Conservation (phyloP, 768 basidiomycete species). For the Mycena olivaceomarginata region DNA sequence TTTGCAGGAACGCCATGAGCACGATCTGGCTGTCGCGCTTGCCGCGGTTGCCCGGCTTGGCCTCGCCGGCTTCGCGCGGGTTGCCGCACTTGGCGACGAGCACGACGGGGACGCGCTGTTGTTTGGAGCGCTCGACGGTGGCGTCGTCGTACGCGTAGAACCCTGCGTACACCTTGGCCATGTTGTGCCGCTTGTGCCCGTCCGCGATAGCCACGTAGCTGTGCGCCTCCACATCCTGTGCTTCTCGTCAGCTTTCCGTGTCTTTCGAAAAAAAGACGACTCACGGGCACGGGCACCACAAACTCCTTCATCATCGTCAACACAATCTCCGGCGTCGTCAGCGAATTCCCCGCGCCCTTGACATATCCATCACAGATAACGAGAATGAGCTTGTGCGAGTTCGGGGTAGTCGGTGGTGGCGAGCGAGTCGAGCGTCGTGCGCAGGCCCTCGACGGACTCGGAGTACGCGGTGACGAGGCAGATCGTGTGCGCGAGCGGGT, state of each 20-base stretch:
- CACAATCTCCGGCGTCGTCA: slow-evolving; percentile 96
- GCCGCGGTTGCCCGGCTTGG: slow-evolving; percentile 98
- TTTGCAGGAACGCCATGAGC: slow-evolving; percentile 98
- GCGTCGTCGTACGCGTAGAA: slow-evolving; percentile 97
- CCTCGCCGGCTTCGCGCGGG: slow-evolving; percentile 89
- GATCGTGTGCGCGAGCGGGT: slow-evolving; percentile 94
- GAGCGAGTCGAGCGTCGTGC: slow-evolving; percentile 98
- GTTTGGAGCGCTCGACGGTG: slow-evolving; percentile 93
- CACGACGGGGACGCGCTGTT: slow-evolving; percentile 97
- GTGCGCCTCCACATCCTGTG: slow-evolving; percentile 92
- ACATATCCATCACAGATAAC: slow-evolving; percentile 99
- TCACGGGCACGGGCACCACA: slow-evolving; percentile 66
- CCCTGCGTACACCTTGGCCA: slow-evolving; percentile 98
- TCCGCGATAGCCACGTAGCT: slow-evolving; percentile 99
- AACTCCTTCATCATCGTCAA: slow-evolving; percentile 98
- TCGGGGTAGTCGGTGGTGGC: slow-evolving; percentile 99
- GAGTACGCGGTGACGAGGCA: slow-evolving; percentile 99
- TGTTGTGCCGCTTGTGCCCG: slow-evolving; percentile 99
- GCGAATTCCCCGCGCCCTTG: slow-evolving; percentile 92
- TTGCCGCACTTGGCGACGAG: slow-evolving; percentile 98
- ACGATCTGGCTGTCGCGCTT: slow-evolving; percentile 99
- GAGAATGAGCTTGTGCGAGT: slow-evolving; percentile 96
- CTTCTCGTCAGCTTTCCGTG: slow-evolving; percentile 35
- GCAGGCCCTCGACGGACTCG: slow-evolving; percentile 95
- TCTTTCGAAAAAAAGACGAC: too few relatives aligned